A percentile compares a stretch with the other conserved stretches of the same genome.
phyloP scores from a whole-genome alignment of 305 asterid species.

The Coffea humblotiana region DNA sequence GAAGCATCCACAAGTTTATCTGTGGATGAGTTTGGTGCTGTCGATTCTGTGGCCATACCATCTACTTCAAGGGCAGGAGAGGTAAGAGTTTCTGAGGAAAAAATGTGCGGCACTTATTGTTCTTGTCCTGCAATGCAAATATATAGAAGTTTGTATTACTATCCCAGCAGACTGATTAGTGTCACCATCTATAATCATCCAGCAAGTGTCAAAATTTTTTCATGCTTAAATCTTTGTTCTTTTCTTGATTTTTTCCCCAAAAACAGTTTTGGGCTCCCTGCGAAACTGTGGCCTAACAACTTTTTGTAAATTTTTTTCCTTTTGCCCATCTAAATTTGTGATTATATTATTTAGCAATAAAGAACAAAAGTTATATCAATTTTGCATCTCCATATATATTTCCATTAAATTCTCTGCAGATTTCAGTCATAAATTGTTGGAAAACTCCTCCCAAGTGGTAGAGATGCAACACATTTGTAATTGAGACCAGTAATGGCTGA shows the following conservation, averaged over 20 bases:
- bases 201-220: background rate
- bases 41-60: conserved; percentile 66
- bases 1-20: conserved; percentile 66
- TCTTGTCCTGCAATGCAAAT: background rate
- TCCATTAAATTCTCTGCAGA: background rate
- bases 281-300: background rate
- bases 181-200: background rate
- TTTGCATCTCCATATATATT: background rate
- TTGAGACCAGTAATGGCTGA: too few relatives aligned
- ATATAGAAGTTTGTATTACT: background rate
- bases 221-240: background rate
- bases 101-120: background rate
- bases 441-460: too few relatives aligned
- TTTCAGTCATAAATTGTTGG: background rate
- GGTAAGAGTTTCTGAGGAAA: conserved; percentile 41
- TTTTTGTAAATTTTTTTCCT: background rate
- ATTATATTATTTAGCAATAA: background rate
- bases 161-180: background rate
- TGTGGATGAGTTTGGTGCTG: conserved; percentile 45
- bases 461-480: too few relatives aligned
- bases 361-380: background rate
- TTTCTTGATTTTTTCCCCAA: background rate
- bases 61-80: conserved; percentile 74
- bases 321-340: background rate
- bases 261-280: background rate